A percentile compares a stretch with the other conserved stretches of the same genome.
Evolutionary conservation across 768 basidiomycete genomes (phyloP).

Genomic region (Calocybe indica): DNA sequence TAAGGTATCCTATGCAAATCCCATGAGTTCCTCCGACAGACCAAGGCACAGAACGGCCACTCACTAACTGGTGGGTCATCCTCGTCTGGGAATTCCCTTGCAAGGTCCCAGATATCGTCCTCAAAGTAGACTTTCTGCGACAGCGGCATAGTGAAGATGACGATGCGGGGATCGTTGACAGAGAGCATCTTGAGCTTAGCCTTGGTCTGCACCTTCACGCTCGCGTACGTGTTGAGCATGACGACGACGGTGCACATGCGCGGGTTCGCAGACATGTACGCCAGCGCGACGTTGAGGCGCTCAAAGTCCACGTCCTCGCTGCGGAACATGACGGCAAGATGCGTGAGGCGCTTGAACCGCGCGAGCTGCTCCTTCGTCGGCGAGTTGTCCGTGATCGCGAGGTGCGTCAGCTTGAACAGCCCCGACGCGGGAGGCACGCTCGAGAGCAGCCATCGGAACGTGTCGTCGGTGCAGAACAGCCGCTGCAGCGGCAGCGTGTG

Average conservation of each 20-base stretch:
- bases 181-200: conserved; percentile 2
- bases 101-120: conserved; percentile 16
- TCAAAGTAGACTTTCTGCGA: conserved; percentile 10
- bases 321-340: conserved; percentile 6
- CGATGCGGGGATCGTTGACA: conserved; percentile 8
- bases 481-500: conserved; percentile 1
- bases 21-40: background rate
- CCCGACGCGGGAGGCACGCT: background rate
- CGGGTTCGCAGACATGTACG: background rate
- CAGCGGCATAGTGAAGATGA: conserved; percentile 12
- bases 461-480: conserved; percentile 1
- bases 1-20: conserved; percentile 4
- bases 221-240: conserved; percentile 5
- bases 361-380: background rate
- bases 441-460: background rate
- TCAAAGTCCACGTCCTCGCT: conserved; percentile 1
- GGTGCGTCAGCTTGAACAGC: conserved; percentile 1
- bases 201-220: background rate
- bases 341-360: conserved; percentile 1
- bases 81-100: conserved; percentile 12
- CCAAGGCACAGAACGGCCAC: background rate
- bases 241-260: conserved; percentile 9
- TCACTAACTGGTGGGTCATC: conserved; percentile 7
- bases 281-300: conserved; percentile 4
- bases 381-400: background rate